Base-by-base conservation (phyloP, 1,284 basidiomycete species). In the Tremellales sp. region DNA sequence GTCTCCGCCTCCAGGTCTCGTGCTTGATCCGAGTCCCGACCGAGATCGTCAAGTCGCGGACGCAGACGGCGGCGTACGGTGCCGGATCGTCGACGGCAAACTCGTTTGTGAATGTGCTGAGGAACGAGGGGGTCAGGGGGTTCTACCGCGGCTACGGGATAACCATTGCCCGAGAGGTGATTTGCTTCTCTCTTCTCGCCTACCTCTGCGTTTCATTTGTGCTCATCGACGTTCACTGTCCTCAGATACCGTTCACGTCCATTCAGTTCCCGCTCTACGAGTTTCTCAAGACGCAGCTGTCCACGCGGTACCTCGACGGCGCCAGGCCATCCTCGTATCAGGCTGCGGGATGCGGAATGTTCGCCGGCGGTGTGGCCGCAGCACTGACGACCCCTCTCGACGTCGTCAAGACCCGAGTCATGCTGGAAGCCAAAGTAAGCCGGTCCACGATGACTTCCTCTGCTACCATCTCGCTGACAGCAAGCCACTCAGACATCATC, bases 181-280 rank as follows among this genome's bases (percentile, higher is more conserved):
- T 21, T 22, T 19, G 22, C 22, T 8, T 39, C 24, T 18, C 9
- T 21, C 24, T 39, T 39, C 14, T 10, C 9, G n/a, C n/a, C n/a
- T n/a, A 38, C 5, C 35, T 19, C 19, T 34, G 24, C 18, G 24
- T 31, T 29, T 39, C 7, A 36, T 29, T 24, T 33, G 32, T 13
- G 14, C 22, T 8, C 33, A 16, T 45, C 12, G 27, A 12, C 43
- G 16, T 31, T 24, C 22, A 35, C 45, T 27, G 9, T 13, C n/a
- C 3, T 19, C 52, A 94, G 90, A 91, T 98, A 33, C 94, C 94
- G 0, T 98, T 99, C 75, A 95, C 94, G 1, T 94, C 91, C 10
- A 77, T 99, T 21, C 95, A 99, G 69, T 99, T 98, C 67, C 95
- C 95, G 0, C 73, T 98, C 21, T 99, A 97, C 65, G 95, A 98